Base-by-base conservation (phyloP, 2,329 filamentous ascomycete genomes). In the Periconia sp. region DNA sequence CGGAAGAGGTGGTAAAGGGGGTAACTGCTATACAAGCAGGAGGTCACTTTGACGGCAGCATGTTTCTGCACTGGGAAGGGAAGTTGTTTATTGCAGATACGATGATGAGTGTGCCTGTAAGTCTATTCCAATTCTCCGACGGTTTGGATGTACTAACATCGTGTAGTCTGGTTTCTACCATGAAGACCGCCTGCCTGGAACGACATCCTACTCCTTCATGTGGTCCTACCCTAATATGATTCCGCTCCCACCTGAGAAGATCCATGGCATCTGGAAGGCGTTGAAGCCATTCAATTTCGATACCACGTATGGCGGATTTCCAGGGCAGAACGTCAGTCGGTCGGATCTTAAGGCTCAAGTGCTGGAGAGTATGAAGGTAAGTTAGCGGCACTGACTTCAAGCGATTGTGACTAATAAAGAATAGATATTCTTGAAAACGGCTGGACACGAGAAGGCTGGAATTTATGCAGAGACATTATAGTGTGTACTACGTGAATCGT, bases 21-120 rank as follows among this genome's bases (percentile, higher is more conserved):
- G 76, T 85, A 3, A 79, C 73, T 22, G 82, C 81, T 0, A 75
- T 92, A 37, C 89, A 89, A 66, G 76, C 86, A 0, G 88, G 88
- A 0, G 89, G 89, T 0, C 89, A 95, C 71, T 94, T 94, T 58
- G 85, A 86, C 0, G 89, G 89, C 0, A 88, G 84, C 52, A 70
- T 87, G 46, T 82, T 90, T 3, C 62, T 88, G 47, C 77, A 86
- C 17, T 88, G 81, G 68, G 61, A 68, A 29, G 44, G 40, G 36
- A 66, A 61, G 29, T 69, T 94, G n/a, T 78, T 92, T 46, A 78
- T 91, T 43, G 88, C 89, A 5, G 89, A 95, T 69, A 89, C 87
- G 3, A 78, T 94, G 34, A 77, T 89, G 52, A 87, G 84, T 17
- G 86, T 87, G 3, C 86, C 87, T 0, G 76, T 75, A 44, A 43